Percentiles rank a stretch among this genome's conserved stretches.
These are phyloP conservation scores for Westerdykella aurantiaca DNA, from an alignment of 2,329 filamentous ascomycete genomes.

Conservation along the genomic window DNA sequence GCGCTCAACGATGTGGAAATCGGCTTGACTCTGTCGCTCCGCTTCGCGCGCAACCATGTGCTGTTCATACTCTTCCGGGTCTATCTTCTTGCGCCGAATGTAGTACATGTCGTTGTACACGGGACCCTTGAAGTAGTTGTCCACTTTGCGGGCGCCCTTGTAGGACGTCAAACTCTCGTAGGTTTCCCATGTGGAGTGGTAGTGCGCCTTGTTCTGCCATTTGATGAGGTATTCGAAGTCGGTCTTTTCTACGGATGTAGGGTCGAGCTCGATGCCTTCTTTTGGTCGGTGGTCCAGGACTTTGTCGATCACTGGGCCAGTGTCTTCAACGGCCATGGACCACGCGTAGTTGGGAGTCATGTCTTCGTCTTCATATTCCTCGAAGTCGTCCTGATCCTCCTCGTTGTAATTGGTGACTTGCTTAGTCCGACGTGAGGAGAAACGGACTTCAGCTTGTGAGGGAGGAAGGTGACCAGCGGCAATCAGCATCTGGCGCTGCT, in stretches of 20 bases:
- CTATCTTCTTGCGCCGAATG: constrained; percentile 48
- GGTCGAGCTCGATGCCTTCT: constrained; percentile 49
- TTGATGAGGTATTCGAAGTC: constrained; percentile 90
- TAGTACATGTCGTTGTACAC: constrained; percentile 76
- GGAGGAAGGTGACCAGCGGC: constrained; percentile 57
- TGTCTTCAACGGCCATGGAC: constrained; percentile 64
- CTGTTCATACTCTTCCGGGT: constrained; percentile 81
- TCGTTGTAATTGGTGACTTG: constrained; percentile 66
- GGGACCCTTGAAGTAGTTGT: constrained; percentile 88
- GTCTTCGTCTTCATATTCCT: constrained; percentile 53
- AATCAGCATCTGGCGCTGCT: constrained; percentile 62
- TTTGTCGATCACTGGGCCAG: constrained; percentile 79
- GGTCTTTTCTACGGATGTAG: constrained; percentile 47
- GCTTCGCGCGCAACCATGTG: constrained; percentile 93
- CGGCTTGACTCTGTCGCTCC: constrained; percentile 78
- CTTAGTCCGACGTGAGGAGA: constrained; percentile 80
- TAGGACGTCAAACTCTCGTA: constrained; percentile 67
- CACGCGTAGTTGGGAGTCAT: constrained; percentile 67
- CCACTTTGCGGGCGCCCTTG: constrained; percentile 79
- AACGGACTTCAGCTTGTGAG: constrained; percentile 74
- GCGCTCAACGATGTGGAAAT: constrained; percentile 88
- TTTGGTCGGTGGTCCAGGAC: constrained; percentile 81
- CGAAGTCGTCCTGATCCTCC: constrained; percentile 55
- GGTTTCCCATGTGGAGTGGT: constrained; percentile 93
- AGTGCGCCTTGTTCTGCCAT: constrained; percentile 92